These are phyloP conservation scores for Plasmodium ovale DNA, from an alignment of 169 alveolate genomes.

Conservation along the genomic window DNA sequence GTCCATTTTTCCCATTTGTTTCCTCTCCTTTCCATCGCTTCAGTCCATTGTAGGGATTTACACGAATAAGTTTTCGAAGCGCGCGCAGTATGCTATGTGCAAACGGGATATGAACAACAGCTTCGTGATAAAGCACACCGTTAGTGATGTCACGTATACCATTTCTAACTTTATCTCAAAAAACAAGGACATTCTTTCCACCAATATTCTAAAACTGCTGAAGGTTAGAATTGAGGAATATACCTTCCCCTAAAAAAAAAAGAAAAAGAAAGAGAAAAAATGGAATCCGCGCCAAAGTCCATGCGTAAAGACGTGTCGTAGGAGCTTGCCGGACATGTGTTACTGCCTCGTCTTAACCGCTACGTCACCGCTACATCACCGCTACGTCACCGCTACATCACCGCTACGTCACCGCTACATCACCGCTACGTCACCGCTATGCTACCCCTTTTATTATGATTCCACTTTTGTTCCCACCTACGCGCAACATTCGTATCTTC, in stretches of 20 bases:
- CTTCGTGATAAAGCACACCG: conserved; percentile 66
- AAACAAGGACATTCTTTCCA: conserved; percentile 54
- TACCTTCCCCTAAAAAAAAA: too few species aligned
- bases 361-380: too few species aligned
- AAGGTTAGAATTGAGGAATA: conserved; percentile 48
- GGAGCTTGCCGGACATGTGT: too few species aligned
- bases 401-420: too few species aligned
- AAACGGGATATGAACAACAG: conserved; percentile 26
- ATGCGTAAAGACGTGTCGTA: too few species aligned
- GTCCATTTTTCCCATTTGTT: not conserved
- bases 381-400: too few species aligned
- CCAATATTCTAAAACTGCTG: conserved; percentile 32
- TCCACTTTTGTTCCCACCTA: not conserved
- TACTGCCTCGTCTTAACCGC: not conserved
- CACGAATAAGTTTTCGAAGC: conserved; percentile 49
- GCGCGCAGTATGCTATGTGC: conserved; percentile 10
- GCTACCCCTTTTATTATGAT: not conserved
- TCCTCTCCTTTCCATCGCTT: not conserved
- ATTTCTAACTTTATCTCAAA: conserved; percentile 59
- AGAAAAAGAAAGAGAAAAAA: too few species aligned
- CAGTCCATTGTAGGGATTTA: conserved; percentile 40
- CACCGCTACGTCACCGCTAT: too few species aligned
- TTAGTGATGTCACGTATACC: conserved; percentile 58
- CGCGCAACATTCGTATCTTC: not conserved
- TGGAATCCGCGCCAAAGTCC: too few species aligned